Evolutionary conservation across 805 yeast species (phyloP), one percentile per base, ranked within the genome.

Genomic region (Naumovozyma castellii): DNA sequence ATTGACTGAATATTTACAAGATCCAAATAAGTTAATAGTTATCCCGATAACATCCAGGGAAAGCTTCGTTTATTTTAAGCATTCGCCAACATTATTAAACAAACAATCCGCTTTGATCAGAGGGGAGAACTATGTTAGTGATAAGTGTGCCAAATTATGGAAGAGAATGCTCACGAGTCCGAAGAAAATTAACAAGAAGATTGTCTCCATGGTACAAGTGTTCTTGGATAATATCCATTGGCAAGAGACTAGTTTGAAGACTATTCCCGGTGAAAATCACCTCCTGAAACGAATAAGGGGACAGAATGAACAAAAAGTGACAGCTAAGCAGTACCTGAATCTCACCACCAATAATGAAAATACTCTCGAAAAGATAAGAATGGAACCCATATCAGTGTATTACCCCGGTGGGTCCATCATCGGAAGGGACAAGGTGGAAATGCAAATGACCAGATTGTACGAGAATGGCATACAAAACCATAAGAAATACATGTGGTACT

Each of bases 221-320:
- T 66, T 81, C 31, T 58, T 87, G 48, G 72, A 74, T 38, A 68
- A 75, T 17, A 75, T 84, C 5, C 85, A 90, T 2, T 88, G 90
- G 75, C 78, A 80, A 47, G 97, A 88, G 54, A 73, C 75, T 51
- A 74, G 86, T 35, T 65, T 88, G 43, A 68, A 76, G 44, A 73
- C 90, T 2, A 73, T 90, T 18, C 97, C 97, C 1, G 76, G 87
- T 2, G 71, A 74, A 42, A 61, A 65, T 29, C 66, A 79, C 28
- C 71, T 84, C 60, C 61, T 77, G 49, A 56, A 45, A 50, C 43
- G 48, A 41, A 50, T 46, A 36, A 37, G 45, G 41, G 47, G 38
- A 22, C 39, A 22, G 35, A 41, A 20, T 4, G 13, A 32, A 32
- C 40, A 40, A 31, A 44, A 38, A 25, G 47, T 49, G 13, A 46